These are phyloP conservation scores for Rubroshorea leprosula DNA, from an alignment of 345 rosid species.

Conservation along the genomic window DNA sequence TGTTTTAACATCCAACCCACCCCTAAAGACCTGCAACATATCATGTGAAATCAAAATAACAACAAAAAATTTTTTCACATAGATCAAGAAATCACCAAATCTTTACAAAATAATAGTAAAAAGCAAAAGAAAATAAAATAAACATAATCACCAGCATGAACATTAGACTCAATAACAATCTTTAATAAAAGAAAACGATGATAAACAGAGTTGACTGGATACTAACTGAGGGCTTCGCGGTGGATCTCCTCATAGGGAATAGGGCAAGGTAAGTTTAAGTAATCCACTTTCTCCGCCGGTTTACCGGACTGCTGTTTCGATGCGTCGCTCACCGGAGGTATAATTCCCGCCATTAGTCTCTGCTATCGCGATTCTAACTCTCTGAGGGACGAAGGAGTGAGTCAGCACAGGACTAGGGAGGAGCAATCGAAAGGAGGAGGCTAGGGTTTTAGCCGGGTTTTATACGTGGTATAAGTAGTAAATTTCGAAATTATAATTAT, in stretches of 20 bases:
- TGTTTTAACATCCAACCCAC: neutral
- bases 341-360: conserved; percentile 56
- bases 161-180: neutral
- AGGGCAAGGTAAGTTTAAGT: conserved; percentile 79
- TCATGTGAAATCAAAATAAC: no score
- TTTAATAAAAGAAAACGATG: neutral
- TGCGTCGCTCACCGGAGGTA: conserved; percentile 35
- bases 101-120: neutral
- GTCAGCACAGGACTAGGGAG: no score
- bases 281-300: conserved; percentile 55
- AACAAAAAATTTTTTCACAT: neutral
- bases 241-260: conserved; percentile 88
- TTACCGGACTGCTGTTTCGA: conserved; percentile 19
- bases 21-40: neutral
- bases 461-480: no score
- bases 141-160: neutral
- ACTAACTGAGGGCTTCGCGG: conserved; percentile 79
- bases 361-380: no score
- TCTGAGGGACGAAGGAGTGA: no score
- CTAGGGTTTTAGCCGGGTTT: no score
- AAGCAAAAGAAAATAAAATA: neutral
- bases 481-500: no score
- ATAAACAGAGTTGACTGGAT: neutral
- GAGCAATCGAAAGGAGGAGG: no score
- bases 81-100: conserved; percentile 3